Base-by-base conservation (phyloP, 75 land plant genomes). In the Pinus albicaulis region DNA sequence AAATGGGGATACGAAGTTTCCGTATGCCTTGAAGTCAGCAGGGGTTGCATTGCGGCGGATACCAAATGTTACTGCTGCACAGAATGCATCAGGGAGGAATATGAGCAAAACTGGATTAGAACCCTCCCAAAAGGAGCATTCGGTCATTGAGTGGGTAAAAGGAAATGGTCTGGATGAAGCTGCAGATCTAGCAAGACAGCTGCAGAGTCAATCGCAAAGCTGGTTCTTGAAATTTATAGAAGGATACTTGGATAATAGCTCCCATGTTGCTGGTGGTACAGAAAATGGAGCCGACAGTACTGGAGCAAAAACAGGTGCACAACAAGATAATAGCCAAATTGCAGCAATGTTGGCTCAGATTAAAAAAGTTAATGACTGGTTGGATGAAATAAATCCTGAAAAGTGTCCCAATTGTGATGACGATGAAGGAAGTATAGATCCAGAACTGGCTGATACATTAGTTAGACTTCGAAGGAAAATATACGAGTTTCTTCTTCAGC, bases 181-280 rank as follows among this genome's bases (percentile, higher is more conserved):
- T 8, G 76, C 87, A 25, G 91, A 90, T 36, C 82, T 96, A 55
- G 91, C 94, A 26, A 86, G 79, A 74, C 79, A 57, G 72, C 74
- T 92, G 36, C 84, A 78, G 56, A 36, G 52, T 75, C 91, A 88
- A 57, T 87, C 91, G 4, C 94, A 89, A 69, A 83, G 79, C 38
- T 96, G 99, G 99, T 96, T 96, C 76, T 63, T 96, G 56, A 81
- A 86, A 0, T 96, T 90, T 66, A 87, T 94, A 66, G 99, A 96
- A 74, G 86, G 77, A 23, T 96, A 93, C 72, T 77, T 96, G 70
- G 93, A 92, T 72, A 52, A 72, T 72, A 57, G 57, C 13, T 72
- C 57, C 53, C 57, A 72, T 14, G 31, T 72, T 26, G 28, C 57
- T 55, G 78, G 87, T 36, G 91, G 82, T 59, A 88, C 74, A 59